Evolutionary conservation across 1,284 basidiomycete genomes (phyloP).

Genomic region (Grifola frondosa): DNA sequence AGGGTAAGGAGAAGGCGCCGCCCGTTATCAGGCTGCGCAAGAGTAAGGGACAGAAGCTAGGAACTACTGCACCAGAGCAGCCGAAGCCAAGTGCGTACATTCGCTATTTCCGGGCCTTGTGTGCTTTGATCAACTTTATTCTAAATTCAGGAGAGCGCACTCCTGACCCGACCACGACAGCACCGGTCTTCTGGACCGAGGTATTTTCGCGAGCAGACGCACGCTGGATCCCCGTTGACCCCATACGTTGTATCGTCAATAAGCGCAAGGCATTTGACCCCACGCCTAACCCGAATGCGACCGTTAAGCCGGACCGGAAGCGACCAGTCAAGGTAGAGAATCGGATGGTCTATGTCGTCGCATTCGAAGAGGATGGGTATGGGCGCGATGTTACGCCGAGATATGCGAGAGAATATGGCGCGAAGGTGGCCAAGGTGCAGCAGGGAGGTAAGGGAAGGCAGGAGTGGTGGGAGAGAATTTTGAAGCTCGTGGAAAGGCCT

Average conservation of each 20-base stretch:
- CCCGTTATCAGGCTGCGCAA: constrained; percentile 58
- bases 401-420: constrained; percentile 81
- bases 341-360: constrained; percentile 91
- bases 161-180: constrained; percentile 57
- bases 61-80: constrained; percentile 18
- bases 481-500: constrained; percentile 64
- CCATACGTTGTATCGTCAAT: constrained; percentile 78
- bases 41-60: constrained; percentile 43
- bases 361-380: constrained; percentile 88
- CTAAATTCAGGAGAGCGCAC: constrained; percentile 27
- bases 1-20: constrained; percentile 53
- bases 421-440: constrained; percentile 82
- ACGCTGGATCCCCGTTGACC: constrained; percentile 93
- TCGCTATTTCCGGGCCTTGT: neutral
- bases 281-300: constrained; percentile 36
- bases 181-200: constrained; percentile 97
- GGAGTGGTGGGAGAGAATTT: constrained; percentile 85
- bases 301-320: constrained; percentile 29
- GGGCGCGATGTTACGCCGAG: constrained; percentile 74
- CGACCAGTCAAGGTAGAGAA: constrained; percentile 56
- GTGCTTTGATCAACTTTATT: neutral
- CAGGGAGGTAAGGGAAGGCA: constrained; percentile 69
- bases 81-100: constrained; percentile 19
- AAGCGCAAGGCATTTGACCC: constrained; percentile 88
- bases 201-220: constrained; percentile 92